phyloP scores from a whole-genome alignment of 495 filamentous ascomycete genomes.

The Patellaria atrata region DNA sequence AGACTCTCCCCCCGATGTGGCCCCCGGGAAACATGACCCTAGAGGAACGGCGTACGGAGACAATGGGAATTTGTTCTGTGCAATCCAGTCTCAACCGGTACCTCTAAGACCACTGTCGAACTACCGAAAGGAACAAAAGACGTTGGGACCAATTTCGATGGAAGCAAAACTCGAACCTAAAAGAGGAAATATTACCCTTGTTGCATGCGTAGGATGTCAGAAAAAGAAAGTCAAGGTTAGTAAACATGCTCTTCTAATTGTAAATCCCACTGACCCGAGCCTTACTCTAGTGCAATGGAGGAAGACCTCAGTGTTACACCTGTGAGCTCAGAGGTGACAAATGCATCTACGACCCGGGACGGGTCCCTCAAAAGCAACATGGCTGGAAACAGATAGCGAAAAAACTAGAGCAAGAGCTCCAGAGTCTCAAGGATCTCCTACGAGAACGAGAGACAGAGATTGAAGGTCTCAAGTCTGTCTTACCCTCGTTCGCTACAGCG shows the following conservation, averaged over 20 bases:
- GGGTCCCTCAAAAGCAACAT: no score
- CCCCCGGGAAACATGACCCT: no score
- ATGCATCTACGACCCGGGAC: slow-evolving; percentile 15
- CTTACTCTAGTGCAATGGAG: slow-evolving; percentile 11
- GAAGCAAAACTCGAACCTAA: no score
- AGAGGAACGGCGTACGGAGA: no score
- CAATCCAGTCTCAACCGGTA: no score
- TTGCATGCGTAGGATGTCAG: slow-evolving; percentile 16
- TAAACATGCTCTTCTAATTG: background rate
- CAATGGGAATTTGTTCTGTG: no score
- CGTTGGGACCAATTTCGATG: no score
- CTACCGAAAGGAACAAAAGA: no score
- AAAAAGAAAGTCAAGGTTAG: slow-evolving; percentile 17
- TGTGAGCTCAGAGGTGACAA: slow-evolving; percentile 12
- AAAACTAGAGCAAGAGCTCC: slow-evolving; percentile 16
- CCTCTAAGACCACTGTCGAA: no score
- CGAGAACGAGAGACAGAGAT: slow-evolving; percentile 14
- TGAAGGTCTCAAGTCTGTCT: slow-evolving; percentile 17
- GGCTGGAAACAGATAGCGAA: no score
- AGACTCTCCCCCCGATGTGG: no score
- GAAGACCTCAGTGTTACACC: slow-evolving; percentile 17
- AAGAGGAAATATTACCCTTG: slow-evolving; percentile 17
- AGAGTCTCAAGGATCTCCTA: slow-evolving; percentile 12
- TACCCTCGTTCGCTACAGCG: slow-evolving; percentile 12
- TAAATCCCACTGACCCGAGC: background rate